A percentile compares a stretch with the other conserved stretches of the same genome.
Conservation (phyloP, 768 basidiomycete species). For the Sporobolomyces pararoseus region DNA sequence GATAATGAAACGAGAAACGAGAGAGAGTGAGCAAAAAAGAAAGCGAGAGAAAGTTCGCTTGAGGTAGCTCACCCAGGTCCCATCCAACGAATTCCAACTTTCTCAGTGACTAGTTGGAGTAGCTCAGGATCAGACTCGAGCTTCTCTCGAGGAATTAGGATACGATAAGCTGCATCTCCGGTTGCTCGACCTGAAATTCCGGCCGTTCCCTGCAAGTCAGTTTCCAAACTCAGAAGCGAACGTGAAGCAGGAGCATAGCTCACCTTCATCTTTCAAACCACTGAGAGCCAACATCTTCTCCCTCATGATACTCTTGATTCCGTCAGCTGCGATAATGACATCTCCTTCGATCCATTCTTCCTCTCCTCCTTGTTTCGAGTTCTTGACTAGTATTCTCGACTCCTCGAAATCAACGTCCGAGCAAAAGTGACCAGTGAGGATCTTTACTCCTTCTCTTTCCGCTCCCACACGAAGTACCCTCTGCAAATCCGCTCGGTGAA, state of each 20-base stretch:
- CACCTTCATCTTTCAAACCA: conserved; percentile 47
- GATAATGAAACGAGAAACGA: neutral
- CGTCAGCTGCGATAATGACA: conserved; percentile 51
- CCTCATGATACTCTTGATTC: conserved; percentile 50
- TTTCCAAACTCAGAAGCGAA: no score
- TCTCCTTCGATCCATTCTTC: conserved; percentile 48
- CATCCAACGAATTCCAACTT: conserved; percentile 51
- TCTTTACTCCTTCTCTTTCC: conserved; percentile 45
- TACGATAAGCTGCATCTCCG: conserved; percentile 53
- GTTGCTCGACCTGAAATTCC: conserved; percentile 48
- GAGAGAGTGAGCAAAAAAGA: neutral
- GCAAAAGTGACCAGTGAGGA: conserved; percentile 47
- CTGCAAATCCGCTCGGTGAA: conserved; percentile 50
- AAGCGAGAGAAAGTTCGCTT: conserved; percentile 25
- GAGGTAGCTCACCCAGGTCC: conserved; percentile 50
- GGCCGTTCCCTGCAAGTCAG: neutral
- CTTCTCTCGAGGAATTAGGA: conserved; percentile 48
- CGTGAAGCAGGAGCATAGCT: neutral
- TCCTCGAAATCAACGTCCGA: conserved; percentile 47
- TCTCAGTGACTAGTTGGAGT: conserved; percentile 48
- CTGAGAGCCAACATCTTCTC: conserved; percentile 48
- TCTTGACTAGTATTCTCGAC: conserved; percentile 40
- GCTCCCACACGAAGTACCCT: conserved; percentile 47
- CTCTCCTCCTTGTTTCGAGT: neutral
- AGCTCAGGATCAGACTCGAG: conserved; percentile 50